A percentile compares a stretch with the other conserved stretches of the same genome.
These are phyloP conservation scores for Sclerotiophoma versabilis DNA, from an alignment of 2,329 filamentous ascomycete species.

Conservation along the genomic window DNA sequence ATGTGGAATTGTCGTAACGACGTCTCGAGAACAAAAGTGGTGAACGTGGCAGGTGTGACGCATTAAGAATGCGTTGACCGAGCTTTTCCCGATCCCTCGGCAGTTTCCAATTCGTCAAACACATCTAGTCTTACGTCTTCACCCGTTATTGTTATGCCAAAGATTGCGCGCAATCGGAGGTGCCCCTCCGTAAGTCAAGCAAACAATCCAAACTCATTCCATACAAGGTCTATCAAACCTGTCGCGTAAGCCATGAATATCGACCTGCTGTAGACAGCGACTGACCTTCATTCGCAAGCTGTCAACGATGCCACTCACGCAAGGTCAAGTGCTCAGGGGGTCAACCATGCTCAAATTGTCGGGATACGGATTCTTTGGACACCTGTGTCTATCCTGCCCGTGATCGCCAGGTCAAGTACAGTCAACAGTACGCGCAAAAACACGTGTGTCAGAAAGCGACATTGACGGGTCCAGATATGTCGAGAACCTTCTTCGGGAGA, in stretches of 20 bases:
- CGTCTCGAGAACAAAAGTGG: too few relatives aligned
- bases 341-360: constrained; percentile 42
- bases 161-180: not conserved
- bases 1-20: too few relatives aligned
- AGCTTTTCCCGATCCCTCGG: not conserved
- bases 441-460: not conserved
- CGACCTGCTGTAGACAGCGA: not conserved
- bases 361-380: constrained; percentile 18
- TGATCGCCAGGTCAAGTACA: constrained; percentile 42
- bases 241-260: constrained; percentile 12
- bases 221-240: constrained; percentile 1
- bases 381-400: constrained; percentile 38
- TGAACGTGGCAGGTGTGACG: not conserved
- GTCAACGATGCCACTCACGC: constrained; percentile 35
- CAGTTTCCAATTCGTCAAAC: not conserved
- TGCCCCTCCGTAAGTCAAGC: not conserved
- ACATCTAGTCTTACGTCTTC: not conserved
- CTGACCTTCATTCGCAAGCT: constrained; percentile 18
- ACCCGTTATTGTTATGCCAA: not conserved
- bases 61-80: not conserved
- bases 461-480: constrained; percentile 30
- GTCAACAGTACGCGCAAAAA: constrained; percentile 27
- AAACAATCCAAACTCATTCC: not conserved
- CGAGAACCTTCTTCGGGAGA: constrained; percentile 40
- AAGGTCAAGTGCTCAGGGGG: constrained; percentile 48